Evolutionary conservation across 1,139 yeast species (phyloP).

Genomic region (Hansenula sp.): DNA sequence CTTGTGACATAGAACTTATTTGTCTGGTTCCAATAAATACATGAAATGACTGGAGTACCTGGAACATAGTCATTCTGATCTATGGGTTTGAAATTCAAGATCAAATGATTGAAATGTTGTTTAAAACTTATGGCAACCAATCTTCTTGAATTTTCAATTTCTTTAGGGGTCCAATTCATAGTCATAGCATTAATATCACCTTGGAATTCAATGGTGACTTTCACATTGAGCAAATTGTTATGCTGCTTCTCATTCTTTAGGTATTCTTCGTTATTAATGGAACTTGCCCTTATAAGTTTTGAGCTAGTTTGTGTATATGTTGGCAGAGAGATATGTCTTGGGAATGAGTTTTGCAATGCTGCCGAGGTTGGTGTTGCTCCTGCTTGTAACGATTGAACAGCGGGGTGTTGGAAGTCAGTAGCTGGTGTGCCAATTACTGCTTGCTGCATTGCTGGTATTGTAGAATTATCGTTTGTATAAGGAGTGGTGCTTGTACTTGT

Average conservation of each 20-base stretch:
- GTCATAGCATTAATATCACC: conserved; percentile 27
- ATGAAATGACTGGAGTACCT: conserved; percentile 38
- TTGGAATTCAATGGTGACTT: conserved; percentile 16
- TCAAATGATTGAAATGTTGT: conserved; percentile 19
- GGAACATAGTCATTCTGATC: conserved; percentile 18
- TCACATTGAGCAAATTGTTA: conserved; percentile 7
- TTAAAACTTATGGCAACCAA: conserved; percentile 34
- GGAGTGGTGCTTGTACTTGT: no score
- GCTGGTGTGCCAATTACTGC: background rate
- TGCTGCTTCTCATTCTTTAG: background rate
- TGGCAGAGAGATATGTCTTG: background rate
- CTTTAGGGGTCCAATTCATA: conserved; percentile 33
- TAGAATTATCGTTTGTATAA: no score
- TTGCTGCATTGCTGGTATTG: no score
- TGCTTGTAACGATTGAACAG: background rate
- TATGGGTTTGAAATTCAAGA: conserved; percentile 18
- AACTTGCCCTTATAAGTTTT: conserved; percentile 4
- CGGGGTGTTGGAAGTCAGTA: background rate
- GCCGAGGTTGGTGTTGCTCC: background rate
- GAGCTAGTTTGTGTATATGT: background rate
- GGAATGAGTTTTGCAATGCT: background rate
- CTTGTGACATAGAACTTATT: conserved; percentile 53
- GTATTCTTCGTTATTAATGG: background rate
- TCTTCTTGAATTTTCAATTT: conserved; percentile 30
- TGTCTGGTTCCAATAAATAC: conserved; percentile 56